A percentile compares a stretch with the other conserved stretches of the same genome.
phyloP scores from a whole-genome alignment of 805 yeast species.

The Teunomyces aglyptinius region DNA sequence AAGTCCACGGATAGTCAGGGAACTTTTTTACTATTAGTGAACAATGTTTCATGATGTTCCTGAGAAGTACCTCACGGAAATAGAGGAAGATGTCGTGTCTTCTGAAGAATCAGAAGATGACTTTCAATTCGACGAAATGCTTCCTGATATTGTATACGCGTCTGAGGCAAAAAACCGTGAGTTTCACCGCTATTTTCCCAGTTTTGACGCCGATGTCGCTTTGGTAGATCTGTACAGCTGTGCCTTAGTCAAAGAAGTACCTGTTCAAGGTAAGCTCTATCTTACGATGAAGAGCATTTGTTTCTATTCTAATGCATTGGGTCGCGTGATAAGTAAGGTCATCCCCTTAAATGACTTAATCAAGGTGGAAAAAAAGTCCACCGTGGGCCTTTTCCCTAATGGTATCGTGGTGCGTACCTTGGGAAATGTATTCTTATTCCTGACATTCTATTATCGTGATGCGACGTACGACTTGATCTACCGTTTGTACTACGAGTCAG shows the following conservation, averaged over 20 bases:
- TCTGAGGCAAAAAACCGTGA: conserved; percentile 56
- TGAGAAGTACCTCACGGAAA: not conserved
- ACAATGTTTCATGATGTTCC: not conserved
- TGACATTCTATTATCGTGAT: conserved; percentile 86
- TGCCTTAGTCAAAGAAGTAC: conserved; percentile 63
- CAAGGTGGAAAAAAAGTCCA: conserved; percentile 61
- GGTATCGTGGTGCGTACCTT: conserved; percentile 66
- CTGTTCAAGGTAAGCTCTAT: conserved; percentile 68
- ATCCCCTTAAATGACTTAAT: conserved; percentile 62
- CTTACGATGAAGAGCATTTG: conserved; percentile 54
- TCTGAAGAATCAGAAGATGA: conserved; percentile 1
- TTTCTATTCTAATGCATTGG: conserved; percentile 66
- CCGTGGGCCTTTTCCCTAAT: conserved; percentile 69
- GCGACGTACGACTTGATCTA: conserved; percentile 67
- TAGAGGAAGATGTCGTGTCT: not conserved
- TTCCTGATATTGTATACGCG: conserved; percentile 44
- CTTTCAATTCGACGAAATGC: not conserved
- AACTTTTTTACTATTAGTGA: not conserved
- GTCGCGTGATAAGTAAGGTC: conserved; percentile 58
- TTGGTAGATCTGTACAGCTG: conserved; percentile 62
- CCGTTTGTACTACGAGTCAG: conserved; percentile 12
- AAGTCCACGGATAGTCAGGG: not conserved
- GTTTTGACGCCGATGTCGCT: conserved; percentile 48
- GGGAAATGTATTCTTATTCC: conserved; percentile 69
- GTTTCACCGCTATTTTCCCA: conserved; percentile 58